phyloP scores from a whole-genome alignment of 2,329 filamentous ascomycete genomes.

The Fusarium sp. region DNA sequence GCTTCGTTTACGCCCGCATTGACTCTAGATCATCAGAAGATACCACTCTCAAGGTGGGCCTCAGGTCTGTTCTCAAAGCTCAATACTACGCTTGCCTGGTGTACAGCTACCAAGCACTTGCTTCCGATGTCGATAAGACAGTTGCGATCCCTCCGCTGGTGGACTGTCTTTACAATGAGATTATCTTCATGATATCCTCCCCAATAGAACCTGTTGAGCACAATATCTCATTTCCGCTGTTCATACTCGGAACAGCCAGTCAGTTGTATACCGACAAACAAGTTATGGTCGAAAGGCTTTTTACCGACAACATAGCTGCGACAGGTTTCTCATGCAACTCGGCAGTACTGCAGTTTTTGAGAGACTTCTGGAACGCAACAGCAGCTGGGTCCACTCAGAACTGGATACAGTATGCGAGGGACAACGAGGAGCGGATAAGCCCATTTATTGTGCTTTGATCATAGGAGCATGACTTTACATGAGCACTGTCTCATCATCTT shows the following conservation, averaged over 20 bases:
- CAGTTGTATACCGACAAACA: neutral
- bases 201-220: neutral
- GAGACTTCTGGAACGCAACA: neutral
- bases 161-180: neutral
- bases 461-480: neutral
- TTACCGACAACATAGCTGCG: neutral
- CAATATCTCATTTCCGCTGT: neutral
- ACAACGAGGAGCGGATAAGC: neutral
- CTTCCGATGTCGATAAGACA: neutral
- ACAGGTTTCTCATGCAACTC: slow-evolving; percentile 1
- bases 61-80: neutral
- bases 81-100: neutral
- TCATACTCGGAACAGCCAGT: neutral
- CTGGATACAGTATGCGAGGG: slow-evolving; percentile 1
- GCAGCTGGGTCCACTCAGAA: neutral
- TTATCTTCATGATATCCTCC: neutral
- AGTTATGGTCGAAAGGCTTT: neutral
- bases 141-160: neutral
- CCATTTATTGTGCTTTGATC: neutral
- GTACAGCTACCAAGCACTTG: neutral
- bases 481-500: slow-evolving; percentile 21
- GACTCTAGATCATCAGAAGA: neutral
- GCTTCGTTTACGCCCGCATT: neutral
- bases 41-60: neutral
- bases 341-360: neutral